Conservation (phyloP, 495 filamentous ascomycete genomes). For the Cladorrhinum samala region DNA sequence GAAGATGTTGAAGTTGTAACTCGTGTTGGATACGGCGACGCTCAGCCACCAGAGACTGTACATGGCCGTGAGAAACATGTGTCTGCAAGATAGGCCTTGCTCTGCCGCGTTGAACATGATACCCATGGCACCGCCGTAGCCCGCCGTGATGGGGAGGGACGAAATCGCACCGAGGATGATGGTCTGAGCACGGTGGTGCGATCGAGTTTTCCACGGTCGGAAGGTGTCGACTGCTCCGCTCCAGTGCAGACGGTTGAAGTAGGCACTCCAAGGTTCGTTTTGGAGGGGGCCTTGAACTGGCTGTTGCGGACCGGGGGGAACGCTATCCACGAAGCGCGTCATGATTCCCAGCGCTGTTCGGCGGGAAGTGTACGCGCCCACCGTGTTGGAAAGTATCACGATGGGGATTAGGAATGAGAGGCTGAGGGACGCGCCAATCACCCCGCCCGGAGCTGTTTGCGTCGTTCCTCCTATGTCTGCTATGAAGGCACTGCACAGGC, state of each 20-base stretch:
- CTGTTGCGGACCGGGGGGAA: neutral
- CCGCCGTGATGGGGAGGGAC: neutral
- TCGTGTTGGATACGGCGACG: neutral
- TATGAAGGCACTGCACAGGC: slow-evolving; percentile 2
- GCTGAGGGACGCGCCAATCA: slow-evolving; percentile 1
- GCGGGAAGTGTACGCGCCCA: slow-evolving; percentile 6
- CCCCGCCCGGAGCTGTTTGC: slow-evolving; percentile 2
- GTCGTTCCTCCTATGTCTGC: neutral
- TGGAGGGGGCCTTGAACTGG: neutral
- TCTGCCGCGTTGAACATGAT: neutral
- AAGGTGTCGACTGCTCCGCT: neutral
- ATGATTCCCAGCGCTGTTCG: slow-evolving; percentile 1
- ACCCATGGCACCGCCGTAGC: neutral
- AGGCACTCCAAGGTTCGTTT: neutral
- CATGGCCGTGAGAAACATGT: neutral
- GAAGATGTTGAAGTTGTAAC: too few species aligned
- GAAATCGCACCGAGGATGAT: neutral
- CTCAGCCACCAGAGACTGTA: neutral
- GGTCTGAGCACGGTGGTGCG: neutral
- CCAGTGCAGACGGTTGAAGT: slow-evolving; percentile 8
- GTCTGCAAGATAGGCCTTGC: neutral
- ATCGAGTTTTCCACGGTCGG: neutral
- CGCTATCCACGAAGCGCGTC: neutral
- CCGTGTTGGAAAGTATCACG: slow-evolving; percentile 4
- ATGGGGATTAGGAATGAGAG: slow-evolving; percentile 7